Evolutionary conservation across 805 yeast species (phyloP).

Genomic region (Saturnispora besseyi): DNA sequence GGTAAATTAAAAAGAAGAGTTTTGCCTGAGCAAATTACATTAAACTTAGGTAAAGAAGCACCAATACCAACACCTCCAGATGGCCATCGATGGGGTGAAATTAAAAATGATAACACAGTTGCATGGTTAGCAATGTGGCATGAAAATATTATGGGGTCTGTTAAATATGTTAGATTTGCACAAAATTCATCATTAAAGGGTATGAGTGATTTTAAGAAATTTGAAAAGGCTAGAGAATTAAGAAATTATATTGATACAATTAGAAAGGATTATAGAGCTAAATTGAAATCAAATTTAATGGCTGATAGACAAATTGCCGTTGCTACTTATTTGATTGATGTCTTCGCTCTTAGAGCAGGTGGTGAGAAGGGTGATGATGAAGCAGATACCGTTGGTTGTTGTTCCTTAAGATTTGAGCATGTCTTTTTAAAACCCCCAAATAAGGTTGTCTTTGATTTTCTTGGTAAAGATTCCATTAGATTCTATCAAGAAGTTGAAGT

Average conservation of each 20-base stretch:
- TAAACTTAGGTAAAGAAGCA: conserved; percentile 68
- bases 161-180: conserved; percentile 86
- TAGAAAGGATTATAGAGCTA: conserved; percentile 61
- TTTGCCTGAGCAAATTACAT: conserved; percentile 77
- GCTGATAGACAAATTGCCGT: conserved; percentile 86
- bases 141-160: conserved; percentile 76
- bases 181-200: conserved; percentile 89
- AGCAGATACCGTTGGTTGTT: conserved; percentile 97
- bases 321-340: conserved; percentile 86
- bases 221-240: conserved; percentile 86
- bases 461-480: conserved; percentile 93
- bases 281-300: conserved; percentile 70
- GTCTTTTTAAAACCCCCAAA: conserved; percentile 78
- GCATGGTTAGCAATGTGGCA: conserved; percentile 98
- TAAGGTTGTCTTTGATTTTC: conserved; percentile 78
- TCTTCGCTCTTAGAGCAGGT: conserved; percentile 93
- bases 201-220: conserved; percentile 80
- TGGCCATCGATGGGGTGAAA: conserved; percentile 88
- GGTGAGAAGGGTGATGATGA: conserved; percentile 97
- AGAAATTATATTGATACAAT: conserved; percentile 63
- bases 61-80: conserved; percentile 73
- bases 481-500: conserved; percentile 90
- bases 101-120: conserved; percentile 80
- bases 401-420: conserved; percentile 88
- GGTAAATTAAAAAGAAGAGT: conserved; percentile 87